Conservation (phyloP, 257 asterid species). For the Ilex asprella region DNA sequence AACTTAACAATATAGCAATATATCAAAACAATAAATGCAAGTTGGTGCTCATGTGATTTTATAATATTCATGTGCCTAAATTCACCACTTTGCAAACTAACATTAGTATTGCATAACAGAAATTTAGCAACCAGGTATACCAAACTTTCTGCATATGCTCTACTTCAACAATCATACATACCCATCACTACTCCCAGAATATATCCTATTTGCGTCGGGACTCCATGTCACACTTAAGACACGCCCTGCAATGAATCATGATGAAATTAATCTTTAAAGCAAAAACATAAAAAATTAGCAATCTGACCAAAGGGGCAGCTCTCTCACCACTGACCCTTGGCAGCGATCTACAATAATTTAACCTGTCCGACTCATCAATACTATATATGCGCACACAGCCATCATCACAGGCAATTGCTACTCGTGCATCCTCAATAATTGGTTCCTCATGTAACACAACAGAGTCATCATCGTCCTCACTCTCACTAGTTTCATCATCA, state of each 20-base stretch:
- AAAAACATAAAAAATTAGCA: neutral
- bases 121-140: constrained; percentile 3
- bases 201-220: constrained; percentile 63
- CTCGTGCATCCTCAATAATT: constrained; percentile 26
- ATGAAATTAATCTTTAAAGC: constrained; percentile 9
- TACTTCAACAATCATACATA: constrained; percentile 25
- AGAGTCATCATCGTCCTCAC: constrained; percentile 46
- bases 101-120: neutral
- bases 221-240: constrained; percentile 82
- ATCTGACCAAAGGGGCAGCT: constrained; percentile 15
- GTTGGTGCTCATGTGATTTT: too few species aligned
- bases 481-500: constrained; percentile 36
- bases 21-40: too few species aligned
- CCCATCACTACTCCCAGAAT: constrained; percentile 95
- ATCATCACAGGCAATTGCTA: constrained; percentile 89
- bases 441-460: constrained; percentile 34
- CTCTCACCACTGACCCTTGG: constrained; percentile 95
- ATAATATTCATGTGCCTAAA: too few species aligned
- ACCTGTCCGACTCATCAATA: constrained; percentile 35
- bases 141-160: neutral
- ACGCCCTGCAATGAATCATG: constrained; percentile 42
- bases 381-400: constrained; percentile 77
- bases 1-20: too few species aligned
- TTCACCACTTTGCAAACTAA: too few species aligned
- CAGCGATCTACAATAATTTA: constrained; percentile 43